Percentiles rank a stretch among this genome's conserved stretches.
These are phyloP conservation scores for Lasiodiplodia citricola DNA, from an alignment of 2,329 filamentous ascomycete species.

Conservation along the genomic window DNA sequence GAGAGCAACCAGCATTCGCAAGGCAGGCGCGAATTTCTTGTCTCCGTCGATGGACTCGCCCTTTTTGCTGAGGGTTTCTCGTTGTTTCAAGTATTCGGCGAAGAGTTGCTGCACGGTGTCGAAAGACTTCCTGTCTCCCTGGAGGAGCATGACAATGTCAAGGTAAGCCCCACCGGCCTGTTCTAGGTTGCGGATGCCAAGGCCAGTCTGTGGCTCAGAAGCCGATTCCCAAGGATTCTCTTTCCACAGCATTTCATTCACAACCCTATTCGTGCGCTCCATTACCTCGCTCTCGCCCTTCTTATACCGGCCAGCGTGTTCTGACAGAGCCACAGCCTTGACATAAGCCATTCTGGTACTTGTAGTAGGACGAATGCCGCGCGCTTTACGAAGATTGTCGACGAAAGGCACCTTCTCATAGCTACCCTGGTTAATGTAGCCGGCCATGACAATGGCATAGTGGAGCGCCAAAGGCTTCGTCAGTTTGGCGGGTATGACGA, in stretches of 20 bases:
- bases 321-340: slow-evolving; percentile 34
- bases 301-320: slow-evolving; percentile 28
- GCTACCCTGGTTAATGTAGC: slow-evolving; percentile 50
- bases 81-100: slow-evolving; percentile 52
- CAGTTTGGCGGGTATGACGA: slow-evolving; percentile 56
- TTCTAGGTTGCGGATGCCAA: slow-evolving; percentile 37
- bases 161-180: slow-evolving; percentile 58
- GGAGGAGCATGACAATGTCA: slow-evolving; percentile 61
- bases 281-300: slow-evolving; percentile 28
- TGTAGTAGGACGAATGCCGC: slow-evolving; percentile 46
- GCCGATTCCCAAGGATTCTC: slow-evolving; percentile 39
- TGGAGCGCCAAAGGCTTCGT: slow-evolving; percentile 55
- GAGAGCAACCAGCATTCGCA: slow-evolving; percentile 65
- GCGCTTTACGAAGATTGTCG: slow-evolving; percentile 50
- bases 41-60: background rate
- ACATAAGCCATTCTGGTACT: slow-evolving; percentile 51
- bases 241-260: slow-evolving; percentile 36
- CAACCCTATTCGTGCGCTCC: slow-evolving; percentile 26
- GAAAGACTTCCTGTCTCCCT: slow-evolving; percentile 49
- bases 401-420: slow-evolving; percentile 57
- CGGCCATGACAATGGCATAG: slow-evolving; percentile 60
- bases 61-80: background rate
- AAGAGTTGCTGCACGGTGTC: slow-evolving; percentile 59
- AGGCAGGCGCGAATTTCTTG: slow-evolving; percentile 49
- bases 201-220: slow-evolving; percentile 35